phyloP scores from a whole-genome alignment of 202 grass and related monocot genomes.

The Schoenoplectus tabernaemontani region DNA sequence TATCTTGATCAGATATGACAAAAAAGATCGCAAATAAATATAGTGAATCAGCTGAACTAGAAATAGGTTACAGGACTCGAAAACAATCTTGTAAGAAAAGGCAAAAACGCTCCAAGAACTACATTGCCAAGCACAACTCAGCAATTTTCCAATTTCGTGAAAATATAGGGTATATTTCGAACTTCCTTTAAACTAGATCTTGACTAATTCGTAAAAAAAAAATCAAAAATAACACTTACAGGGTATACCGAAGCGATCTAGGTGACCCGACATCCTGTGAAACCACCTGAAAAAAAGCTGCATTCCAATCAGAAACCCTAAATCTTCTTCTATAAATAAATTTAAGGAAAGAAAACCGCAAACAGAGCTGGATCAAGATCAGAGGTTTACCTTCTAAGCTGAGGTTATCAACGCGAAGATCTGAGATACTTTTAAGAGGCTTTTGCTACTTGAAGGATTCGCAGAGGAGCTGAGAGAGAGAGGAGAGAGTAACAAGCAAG shows the following conservation, averaged over 20 bases:
- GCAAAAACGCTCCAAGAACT: not conserved
- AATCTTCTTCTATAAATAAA: not conserved
- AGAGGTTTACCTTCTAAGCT: not conserved
- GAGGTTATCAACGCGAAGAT: not conserved
- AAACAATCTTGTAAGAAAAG: not conserved
- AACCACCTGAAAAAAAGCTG: slow-evolving; percentile 42
- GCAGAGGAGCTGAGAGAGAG: slow-evolving; percentile 7
- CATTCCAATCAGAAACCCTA: slow-evolving; percentile 73
- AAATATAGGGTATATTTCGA: not conserved
- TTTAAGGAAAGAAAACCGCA: not conserved
- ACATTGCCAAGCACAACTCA: not conserved
- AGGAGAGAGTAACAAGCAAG: not conserved
- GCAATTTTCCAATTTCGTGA: not conserved
- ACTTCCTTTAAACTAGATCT: slow-evolving; percentile 11
- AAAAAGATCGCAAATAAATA: not conserved
- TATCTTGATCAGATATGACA: not conserved
- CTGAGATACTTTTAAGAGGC: not conserved
- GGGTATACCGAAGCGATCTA: slow-evolving; percentile 73
- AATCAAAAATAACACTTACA: slow-evolving; percentile 35
- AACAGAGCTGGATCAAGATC: not conserved
- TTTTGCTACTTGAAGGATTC: not conserved
- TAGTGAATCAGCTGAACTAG: slow-evolving; percentile 1
- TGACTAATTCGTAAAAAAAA: slow-evolving; percentile 13
- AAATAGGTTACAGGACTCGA: not conserved
- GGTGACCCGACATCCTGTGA: slow-evolving; percentile 62